These are phyloP conservation scores for Candida chauliodis DNA, from an alignment of 805 yeast genomes.

Conservation along the genomic window DNA sequence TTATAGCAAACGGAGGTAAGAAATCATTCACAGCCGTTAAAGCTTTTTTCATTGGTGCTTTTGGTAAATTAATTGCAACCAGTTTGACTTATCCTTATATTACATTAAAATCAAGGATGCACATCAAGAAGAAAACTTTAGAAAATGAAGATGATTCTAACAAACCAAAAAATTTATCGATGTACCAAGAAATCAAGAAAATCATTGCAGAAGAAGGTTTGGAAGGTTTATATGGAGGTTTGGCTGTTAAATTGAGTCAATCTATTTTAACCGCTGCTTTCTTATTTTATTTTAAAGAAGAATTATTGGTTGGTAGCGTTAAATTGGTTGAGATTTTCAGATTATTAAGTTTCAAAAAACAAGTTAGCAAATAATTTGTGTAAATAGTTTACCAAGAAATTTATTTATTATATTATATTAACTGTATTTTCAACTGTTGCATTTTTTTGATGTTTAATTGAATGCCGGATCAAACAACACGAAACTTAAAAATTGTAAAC, in stretches of 20 bases:
- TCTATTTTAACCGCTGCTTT: slow-evolving; percentile 87
- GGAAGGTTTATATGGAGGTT: slow-evolving; percentile 75
- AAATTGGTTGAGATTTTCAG: slow-evolving; percentile 45
- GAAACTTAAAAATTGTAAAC: too few relatives aligned
- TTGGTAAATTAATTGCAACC: slow-evolving; percentile 89
- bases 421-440: too few relatives aligned
- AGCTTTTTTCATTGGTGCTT: slow-evolving; percentile 83
- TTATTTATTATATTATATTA: too few relatives aligned
- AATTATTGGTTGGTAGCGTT: slow-evolving; percentile 60
- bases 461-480: too few relatives aligned
- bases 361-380: background rate
- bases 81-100: slow-evolving; percentile 86
- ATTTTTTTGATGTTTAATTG: too few relatives aligned
- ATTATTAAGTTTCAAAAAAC: slow-evolving; percentile 21
- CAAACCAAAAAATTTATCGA: slow-evolving; percentile 29
- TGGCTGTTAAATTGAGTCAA: slow-evolving; percentile 75
- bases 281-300: slow-evolving; percentile 86
- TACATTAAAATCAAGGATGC: slow-evolving; percentile 87
- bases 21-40: slow-evolving; percentile 60
- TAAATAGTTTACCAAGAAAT: background rate
- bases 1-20: slow-evolving; percentile 52
- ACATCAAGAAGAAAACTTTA: slow-evolving; percentile 47
- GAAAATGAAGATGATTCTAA: slow-evolving; percentile 11
- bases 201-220: slow-evolving; percentile 71
- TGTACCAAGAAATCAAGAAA: slow-evolving; percentile 50